A percentile compares a stretch with the other conserved stretches of the same genome.
Conservation (phyloP, 2,329 filamentous ascomycete species). For the Knoxdaviesia proteae region DNA sequence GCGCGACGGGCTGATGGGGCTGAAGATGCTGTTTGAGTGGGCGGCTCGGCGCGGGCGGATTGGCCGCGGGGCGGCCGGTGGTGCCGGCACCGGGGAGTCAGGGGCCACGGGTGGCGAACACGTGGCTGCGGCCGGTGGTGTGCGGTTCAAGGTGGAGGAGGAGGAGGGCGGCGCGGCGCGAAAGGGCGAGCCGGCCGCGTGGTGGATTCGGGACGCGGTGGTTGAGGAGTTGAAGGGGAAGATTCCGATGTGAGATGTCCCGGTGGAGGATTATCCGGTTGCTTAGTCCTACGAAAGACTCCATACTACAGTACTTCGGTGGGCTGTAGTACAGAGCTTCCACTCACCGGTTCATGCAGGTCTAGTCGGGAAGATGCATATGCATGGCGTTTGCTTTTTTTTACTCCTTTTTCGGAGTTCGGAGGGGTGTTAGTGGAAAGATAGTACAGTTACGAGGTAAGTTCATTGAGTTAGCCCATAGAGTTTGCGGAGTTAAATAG, state of each 20-base stretch:
- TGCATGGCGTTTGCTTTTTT: too few species aligned
- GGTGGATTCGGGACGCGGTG: conserved; percentile 35
- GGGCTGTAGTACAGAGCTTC: too few species aligned
- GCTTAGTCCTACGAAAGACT: too few species aligned
- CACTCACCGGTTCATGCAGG: too few species aligned
- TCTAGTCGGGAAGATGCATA: too few species aligned
- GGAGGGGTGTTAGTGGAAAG: too few species aligned
- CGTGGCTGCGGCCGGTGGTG: neutral
- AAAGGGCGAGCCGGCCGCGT: conserved; percentile 12
- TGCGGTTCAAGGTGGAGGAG: conserved; percentile 3
- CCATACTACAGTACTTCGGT: too few species aligned
- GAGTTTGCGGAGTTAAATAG: too few species aligned
- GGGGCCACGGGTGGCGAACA: conserved; percentile 10
- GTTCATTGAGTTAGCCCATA: too few species aligned
- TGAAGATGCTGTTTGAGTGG: conserved; percentile 36
- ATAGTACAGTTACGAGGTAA: too few species aligned
- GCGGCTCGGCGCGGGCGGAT: conserved; percentile 17
- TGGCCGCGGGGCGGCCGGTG: conserved; percentile 7
- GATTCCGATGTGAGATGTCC: conserved; percentile 20
- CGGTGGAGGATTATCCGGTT: too few species aligned
- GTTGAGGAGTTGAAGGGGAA: conserved; percentile 33
- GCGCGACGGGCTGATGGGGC: conserved; percentile 22
- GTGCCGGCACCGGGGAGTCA: conserved; percentile 13
- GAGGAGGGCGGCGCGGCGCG: conserved; percentile 7
- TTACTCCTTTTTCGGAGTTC: too few species aligned